phyloP scores from a whole-genome alignment of 1,139 yeast genomes.

The Williopsis jadinii region DNA sequence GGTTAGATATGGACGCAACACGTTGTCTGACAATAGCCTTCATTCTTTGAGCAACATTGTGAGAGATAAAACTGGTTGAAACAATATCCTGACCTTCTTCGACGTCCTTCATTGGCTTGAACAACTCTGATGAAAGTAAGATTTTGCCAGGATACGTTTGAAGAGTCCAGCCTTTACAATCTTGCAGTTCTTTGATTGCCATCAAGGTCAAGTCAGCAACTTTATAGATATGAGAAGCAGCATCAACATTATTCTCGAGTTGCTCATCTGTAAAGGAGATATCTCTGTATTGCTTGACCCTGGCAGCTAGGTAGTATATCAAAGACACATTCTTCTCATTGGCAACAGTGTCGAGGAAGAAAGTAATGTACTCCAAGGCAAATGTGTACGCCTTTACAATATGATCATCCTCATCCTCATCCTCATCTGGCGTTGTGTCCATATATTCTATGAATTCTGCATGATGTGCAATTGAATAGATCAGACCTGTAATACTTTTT shows the following conservation, averaged over 20 bases:
- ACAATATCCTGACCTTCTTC: slow-evolving; percentile 31
- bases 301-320: slow-evolving; percentile 67
- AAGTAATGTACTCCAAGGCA: slow-evolving; percentile 52
- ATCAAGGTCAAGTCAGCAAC: slow-evolving; percentile 72
- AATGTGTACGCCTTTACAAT: slow-evolving; percentile 39
- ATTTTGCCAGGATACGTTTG: slow-evolving; percentile 80
- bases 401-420: slow-evolving; percentile 6
- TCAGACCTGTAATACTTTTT: slow-evolving; percentile 55
- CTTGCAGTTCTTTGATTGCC: slow-evolving; percentile 52
- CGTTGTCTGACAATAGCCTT: slow-evolving; percentile 18
- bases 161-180: slow-evolving; percentile 57
- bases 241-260: slow-evolving; percentile 29
- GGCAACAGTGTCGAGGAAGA: slow-evolving; percentile 55
- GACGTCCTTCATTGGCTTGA: slow-evolving; percentile 41
- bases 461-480: slow-evolving; percentile 72
- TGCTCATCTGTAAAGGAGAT: slow-evolving; percentile 33
- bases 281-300: slow-evolving; percentile 77
- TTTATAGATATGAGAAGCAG: slow-evolving; percentile 42
- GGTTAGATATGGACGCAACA: slow-evolving; percentile 9
- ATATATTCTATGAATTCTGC: slow-evolving; percentile 51
- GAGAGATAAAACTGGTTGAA: slow-evolving; percentile 44
- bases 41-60: slow-evolving; percentile 23
- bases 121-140: slow-evolving; percentile 59
- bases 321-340: slow-evolving; percentile 64
- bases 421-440: slow-evolving; percentile 19